Conservation (phyloP, 2,329 filamentous ascomycete genomes). For the Zymoseptoria tritici region DNA sequence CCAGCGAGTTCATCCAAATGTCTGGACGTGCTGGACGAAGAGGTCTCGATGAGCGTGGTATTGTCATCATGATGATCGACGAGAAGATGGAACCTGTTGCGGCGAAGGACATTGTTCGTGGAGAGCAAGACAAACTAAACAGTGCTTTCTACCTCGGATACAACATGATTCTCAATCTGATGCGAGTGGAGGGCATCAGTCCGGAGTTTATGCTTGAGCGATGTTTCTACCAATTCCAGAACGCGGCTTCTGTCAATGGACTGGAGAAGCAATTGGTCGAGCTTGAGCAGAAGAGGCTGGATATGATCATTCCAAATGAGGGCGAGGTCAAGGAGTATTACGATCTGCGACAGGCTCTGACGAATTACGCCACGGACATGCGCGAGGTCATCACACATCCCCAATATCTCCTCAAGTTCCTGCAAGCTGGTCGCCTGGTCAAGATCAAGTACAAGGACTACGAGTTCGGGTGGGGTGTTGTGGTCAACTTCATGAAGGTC, state of each 20-base stretch:
- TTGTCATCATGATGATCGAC: conserved; percentile 99
- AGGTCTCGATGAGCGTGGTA: conserved; percentile 94
- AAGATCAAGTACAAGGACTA: conserved; percentile 70
- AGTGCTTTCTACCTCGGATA: conserved; percentile 97
- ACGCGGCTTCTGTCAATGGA: conserved; percentile 74
- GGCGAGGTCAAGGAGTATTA: conserved; percentile 89
- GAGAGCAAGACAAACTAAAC: conserved; percentile 93
- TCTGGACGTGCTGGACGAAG: conserved; percentile 92
- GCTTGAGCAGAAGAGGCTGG: conserved; percentile 66
- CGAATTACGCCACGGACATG: conserved; percentile 81
- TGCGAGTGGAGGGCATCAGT: conserved; percentile 97
- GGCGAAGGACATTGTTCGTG: conserved; percentile 93
- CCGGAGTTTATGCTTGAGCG: conserved; percentile 98
- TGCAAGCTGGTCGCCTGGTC: conserved; percentile 81
- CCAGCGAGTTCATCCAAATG: conserved; percentile 98
- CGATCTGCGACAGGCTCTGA: conserved; percentile 75
- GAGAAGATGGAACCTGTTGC: conserved; percentile 90
- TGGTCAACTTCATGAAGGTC: conserved; percentile 65
- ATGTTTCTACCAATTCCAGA: conserved; percentile 98
- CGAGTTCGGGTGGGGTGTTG: conserved; percentile 92
- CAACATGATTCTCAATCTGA: conserved; percentile 97
- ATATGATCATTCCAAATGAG: conserved; percentile 76
- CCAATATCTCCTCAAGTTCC: conserved; percentile 72
- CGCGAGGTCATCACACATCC: conserved; percentile 86
- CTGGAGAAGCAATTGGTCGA: conserved; percentile 77